Base-by-base conservation (phyloP, 2,329 filamentous ascomycete genomes). In the Aspergillus oerlinghausenensis region DNA sequence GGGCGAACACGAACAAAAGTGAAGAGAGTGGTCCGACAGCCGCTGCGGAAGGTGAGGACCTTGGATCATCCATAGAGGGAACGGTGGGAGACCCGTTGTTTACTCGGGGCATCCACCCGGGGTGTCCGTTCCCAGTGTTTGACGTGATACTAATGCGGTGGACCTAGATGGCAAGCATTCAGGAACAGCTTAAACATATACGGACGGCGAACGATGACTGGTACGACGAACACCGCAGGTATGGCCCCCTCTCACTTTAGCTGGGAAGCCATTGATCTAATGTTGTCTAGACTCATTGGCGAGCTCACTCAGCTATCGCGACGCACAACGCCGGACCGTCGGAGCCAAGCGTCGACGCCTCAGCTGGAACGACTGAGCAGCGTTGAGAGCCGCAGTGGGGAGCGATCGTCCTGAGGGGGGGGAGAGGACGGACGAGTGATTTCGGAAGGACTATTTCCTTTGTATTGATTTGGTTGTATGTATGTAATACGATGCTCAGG, bases 11-110 rank as follows among this genome's bases (percentile, higher is more conserved):
- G 55, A 67, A 59, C 58, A 65, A 61, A 52, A 61, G 63, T 60
- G 69, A 65, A 64, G 72, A 71, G 57, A 69, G 66, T 25, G 56
- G 65, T 57, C 70, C 68, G 68, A 65, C 69, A 66, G 65, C 68
- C 65, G 63, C 70, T 67, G 65, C 63, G 70, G 74, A 76, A 77
- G 73, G 73, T 75, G 75, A 77, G 75, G 73, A 75, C 68, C 73
- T 76, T 69, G 74, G 75, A 68, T 72, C 74, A 74, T 75, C 73
- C 65, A 77, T 77, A 67, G 71, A 75, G 72, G 74, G 75, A 76
- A 77, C 74, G 75, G 75, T 77, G 75, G 74, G 75, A 70, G 60
- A 67, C 67, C 74, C 74, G 71, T 72, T 68, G 73, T 71, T 73
- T 60, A 65, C 66, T 58, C 65, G 66, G 32, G 14, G 32, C 32